Percentiles rank a stretch among this genome's conserved stretches.
phyloP scores from a whole-genome alignment of 2,329 filamentous ascomycete species.

The Pseudocercospora fijiensis region DNA sequence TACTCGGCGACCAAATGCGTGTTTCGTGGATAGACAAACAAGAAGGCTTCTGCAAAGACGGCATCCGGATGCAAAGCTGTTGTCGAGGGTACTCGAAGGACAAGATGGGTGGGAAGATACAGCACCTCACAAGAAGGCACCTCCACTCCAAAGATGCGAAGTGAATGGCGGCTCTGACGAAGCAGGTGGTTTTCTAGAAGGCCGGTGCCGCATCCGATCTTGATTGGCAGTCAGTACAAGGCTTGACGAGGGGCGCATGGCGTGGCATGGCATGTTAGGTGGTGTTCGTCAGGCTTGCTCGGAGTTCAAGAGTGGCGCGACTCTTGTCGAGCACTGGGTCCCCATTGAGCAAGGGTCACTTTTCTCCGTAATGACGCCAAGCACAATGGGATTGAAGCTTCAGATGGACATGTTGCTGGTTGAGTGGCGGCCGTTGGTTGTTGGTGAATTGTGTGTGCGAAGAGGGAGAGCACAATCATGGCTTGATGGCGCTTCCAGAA shows the following conservation, averaged over 20 bases:
- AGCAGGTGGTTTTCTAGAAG: constrained; percentile 47
- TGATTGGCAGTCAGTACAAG: background rate
- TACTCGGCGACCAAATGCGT: constrained; percentile 49
- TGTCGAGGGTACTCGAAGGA: constrained; percentile 48
- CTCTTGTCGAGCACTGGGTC: constrained; percentile 1
- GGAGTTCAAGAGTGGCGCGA: background rate
- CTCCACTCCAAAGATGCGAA: constrained; percentile 48
- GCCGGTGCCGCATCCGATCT: constrained; percentile 53
- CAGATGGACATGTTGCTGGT: background rate
- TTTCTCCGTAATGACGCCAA: background rate
- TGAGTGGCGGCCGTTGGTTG: background rate
- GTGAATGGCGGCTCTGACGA: constrained; percentile 36
- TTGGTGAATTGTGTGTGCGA: background rate
- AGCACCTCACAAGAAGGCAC: constrained; percentile 48
- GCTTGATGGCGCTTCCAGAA: background rate
- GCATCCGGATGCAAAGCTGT: constrained; percentile 47
- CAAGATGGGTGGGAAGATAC: constrained; percentile 45
- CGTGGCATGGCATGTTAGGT: too few relatives aligned
- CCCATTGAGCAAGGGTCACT: background rate
- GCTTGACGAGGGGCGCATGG: too few relatives aligned
- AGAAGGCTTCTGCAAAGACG: constrained; percentile 45
- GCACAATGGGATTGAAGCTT: background rate
- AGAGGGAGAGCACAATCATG: background rate
- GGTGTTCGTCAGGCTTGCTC: constrained; percentile 1
- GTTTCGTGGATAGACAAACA: constrained; percentile 57